Evolutionary conservation across 768 basidiomycete genomes (phyloP).

Genomic region (Mycena alexandri): DNA sequence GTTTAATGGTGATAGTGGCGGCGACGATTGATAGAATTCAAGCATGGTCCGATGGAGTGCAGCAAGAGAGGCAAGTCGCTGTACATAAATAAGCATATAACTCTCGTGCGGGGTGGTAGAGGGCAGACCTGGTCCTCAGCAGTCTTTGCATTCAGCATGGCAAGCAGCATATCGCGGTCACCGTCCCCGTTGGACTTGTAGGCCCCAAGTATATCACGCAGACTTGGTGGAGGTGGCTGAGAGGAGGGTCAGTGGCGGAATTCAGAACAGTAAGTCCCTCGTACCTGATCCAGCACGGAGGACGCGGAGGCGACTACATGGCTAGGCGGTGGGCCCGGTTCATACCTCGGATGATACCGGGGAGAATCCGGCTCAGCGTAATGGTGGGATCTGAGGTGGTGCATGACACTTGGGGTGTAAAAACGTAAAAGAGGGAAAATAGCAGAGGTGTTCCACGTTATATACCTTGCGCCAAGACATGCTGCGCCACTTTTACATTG

Average conservation of each 20-base stretch:
- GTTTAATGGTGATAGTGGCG: conserved; percentile 41
- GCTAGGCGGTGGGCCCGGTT: conserved; percentile 43
- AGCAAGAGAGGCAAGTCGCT: conserved; percentile 81
- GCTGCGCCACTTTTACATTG: too few relatives aligned
- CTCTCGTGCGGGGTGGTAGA: conserved; percentile 18
- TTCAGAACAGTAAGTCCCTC: conserved; percentile 39
- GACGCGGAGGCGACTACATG: conserved; percentile 55
- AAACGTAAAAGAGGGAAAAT: not conserved
- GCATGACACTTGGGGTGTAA: conserved; percentile 27
- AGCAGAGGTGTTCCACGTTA: not conserved
- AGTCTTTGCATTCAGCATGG: conserved; percentile 92
- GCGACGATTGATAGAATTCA: conserved; percentile 64
- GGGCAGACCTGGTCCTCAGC: conserved; percentile 89
- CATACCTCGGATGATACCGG: conserved; percentile 44
- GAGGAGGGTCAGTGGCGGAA: conserved; percentile 32
- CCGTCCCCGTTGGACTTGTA: conserved; percentile 90
- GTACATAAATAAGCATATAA: conserved; percentile 25
- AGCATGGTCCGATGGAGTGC: conserved; percentile 79
- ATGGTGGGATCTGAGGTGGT: conserved; percentile 42
- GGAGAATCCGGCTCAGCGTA: conserved; percentile 42
- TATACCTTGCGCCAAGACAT: conserved; percentile 7
- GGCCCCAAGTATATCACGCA: conserved; percentile 89
- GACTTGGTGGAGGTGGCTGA: conserved; percentile 81
- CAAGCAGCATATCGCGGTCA: conserved; percentile 91
- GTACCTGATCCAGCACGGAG: conserved; percentile 58